phyloP scores from a whole-genome alignment of 1,284 basidiomycete species.

The Exobasidium rhododendri region DNA sequence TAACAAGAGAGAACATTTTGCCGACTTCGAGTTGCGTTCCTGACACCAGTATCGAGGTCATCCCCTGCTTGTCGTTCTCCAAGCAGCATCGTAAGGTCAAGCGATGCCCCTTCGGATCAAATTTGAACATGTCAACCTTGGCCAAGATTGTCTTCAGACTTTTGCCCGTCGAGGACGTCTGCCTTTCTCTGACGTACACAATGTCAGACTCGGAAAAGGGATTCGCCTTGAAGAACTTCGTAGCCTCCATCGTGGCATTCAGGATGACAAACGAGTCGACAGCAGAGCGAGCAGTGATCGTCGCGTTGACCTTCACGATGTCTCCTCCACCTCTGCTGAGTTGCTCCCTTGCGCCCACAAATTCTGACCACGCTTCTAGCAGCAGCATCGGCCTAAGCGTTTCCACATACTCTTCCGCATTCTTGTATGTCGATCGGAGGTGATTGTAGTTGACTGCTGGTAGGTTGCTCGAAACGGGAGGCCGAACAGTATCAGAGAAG shows the following conservation, averaged over 20 bases:
- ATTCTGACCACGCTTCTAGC: conserved; percentile 88
- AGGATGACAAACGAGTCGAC: conserved; percentile 40
- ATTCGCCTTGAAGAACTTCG: conserved; percentile 1
- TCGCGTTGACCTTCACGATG: conserved; percentile 10
- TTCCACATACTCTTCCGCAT: conserved; percentile 68
- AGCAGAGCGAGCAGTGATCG: conserved; percentile 30
- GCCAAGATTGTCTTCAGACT: conserved; percentile 60
- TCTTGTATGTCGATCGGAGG: conserved; percentile 63
- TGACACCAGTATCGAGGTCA: conserved; percentile 57
- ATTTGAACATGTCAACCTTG: conserved; percentile 71
- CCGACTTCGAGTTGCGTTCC: conserved; percentile 70
- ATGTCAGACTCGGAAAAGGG: conserved; percentile 56
- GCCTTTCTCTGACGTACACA: conserved; percentile 60
- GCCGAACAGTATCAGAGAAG: conserved; percentile 58
- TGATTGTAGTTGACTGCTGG: conserved; percentile 60
- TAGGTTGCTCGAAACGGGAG: conserved; percentile 57
- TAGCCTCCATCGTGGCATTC: conserved; percentile 25
- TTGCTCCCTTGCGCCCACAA: conserved; percentile 70
- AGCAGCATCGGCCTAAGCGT: conserved; percentile 84
- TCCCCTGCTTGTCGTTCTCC: conserved; percentile 52
- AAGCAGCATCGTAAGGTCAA: conserved; percentile 59
- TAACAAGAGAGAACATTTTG: conserved; percentile 85
- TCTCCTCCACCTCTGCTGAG: conserved; percentile 56
- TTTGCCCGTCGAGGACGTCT: conserved; percentile 56
- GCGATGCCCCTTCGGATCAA: conserved; percentile 57